Conservation (phyloP, 2,329 filamentous ascomycete species). For the Orbilia quercus region DNA sequence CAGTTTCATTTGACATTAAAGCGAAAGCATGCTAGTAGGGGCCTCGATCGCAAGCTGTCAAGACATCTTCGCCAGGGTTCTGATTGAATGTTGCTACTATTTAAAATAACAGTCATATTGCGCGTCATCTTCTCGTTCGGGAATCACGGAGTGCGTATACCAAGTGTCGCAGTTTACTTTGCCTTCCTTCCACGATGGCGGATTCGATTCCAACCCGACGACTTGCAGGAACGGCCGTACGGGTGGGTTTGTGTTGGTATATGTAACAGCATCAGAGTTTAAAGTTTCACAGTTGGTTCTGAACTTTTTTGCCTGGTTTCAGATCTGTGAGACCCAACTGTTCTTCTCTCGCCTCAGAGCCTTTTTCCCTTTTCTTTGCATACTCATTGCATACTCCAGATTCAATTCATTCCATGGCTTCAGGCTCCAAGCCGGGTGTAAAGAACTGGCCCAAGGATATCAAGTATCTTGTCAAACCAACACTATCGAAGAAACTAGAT, state of each 20-base stretch:
- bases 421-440: constrained; percentile 26
- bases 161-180: too few relatives aligned
- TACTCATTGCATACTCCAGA: too few relatives aligned
- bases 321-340: constrained; percentile 12
- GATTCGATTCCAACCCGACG: too few relatives aligned
- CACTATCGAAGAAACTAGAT: constrained; percentile 46
- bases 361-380: too few relatives aligned
- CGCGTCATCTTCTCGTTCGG: too few relatives aligned
- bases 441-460: constrained; percentile 54
- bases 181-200: too few relatives aligned
- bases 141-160: too few relatives aligned
- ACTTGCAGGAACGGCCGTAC: too few relatives aligned
- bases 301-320: constrained; percentile 27
- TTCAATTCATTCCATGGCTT: constrained; percentile 32
- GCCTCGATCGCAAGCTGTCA: background rate
- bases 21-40: background rate
- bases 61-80: background rate
- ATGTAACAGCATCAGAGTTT: constrained; percentile 5
- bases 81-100: too few relatives aligned
- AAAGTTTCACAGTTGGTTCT: constrained; percentile 1
- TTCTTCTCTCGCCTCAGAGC: too few relatives aligned
- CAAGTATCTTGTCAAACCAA: constrained; percentile 48
- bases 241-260: constrained; percentile 18
- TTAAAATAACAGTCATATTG: too few relatives aligned
- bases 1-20: constrained; percentile 11